These are phyloP conservation scores for Ceratocystiopsis sp. DNA, from an alignment of 2,329 filamentous ascomycete species.

Conservation along the genomic window DNA sequence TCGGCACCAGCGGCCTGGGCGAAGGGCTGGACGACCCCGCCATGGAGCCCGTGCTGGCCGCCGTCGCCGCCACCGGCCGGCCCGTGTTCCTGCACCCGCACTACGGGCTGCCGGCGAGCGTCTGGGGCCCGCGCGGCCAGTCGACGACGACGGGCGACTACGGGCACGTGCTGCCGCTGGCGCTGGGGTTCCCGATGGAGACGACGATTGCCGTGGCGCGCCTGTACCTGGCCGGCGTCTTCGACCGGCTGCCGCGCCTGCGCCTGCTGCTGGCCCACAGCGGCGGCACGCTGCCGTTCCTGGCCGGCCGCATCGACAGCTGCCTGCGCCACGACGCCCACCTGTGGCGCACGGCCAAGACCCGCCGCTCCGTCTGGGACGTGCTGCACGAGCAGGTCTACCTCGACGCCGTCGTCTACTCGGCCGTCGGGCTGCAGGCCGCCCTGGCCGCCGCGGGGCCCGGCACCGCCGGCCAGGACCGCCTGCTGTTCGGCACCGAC, in stretches of 20 bases:
- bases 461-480: slow-evolving; percentile 50
- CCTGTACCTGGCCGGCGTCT: slow-evolving; percentile 77
- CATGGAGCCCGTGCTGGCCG: slow-evolving; percentile 55
- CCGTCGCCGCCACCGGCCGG: slow-evolving; percentile 45
- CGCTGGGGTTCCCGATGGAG: slow-evolving; percentile 78
- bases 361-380: slow-evolving; percentile 36
- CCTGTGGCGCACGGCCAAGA: slow-evolving; percentile 45
- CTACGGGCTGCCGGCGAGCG: slow-evolving; percentile 66
- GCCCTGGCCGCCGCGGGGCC: slow-evolving; percentile 46
- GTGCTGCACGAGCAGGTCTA: slow-evolving; percentile 58
- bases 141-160: slow-evolving; percentile 42
- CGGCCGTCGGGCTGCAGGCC: slow-evolving; percentile 52
- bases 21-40: slow-evolving; percentile 61
- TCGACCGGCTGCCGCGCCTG: slow-evolving; percentile 54
- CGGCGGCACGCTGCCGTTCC: slow-evolving; percentile 73
- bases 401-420: slow-evolving; percentile 75
- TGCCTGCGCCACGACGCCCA: slow-evolving; percentile 72
- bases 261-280: slow-evolving; percentile 72
- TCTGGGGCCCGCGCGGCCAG: slow-evolving; percentile 55
- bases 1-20: slow-evolving; percentile 71
- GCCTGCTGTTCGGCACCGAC: slow-evolving; percentile 67
- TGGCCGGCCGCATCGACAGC: slow-evolving; percentile 76
- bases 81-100: slow-evolving; percentile 80
- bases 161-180: slow-evolving; percentile 73
- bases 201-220: slow-evolving; percentile 79